Evolutionary conservation across 73 alveolate genomes (phyloP), one percentile per base, ranked within the genome.

Genomic region (Halteria grandinella): DNA sequence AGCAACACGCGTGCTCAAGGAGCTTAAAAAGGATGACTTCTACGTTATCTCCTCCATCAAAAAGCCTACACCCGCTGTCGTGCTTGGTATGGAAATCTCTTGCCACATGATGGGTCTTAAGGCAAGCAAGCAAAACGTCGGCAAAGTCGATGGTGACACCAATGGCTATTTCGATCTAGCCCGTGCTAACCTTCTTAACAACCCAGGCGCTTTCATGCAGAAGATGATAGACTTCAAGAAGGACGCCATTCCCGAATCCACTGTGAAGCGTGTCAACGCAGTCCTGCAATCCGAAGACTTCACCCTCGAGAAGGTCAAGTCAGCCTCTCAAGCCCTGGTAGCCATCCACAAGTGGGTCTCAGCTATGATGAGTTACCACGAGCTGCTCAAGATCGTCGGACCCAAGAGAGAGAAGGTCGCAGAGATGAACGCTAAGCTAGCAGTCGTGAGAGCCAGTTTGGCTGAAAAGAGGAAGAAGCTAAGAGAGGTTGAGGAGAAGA

Each of bases 21-120:
- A 89, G 77, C 93, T 97, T 24, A 89, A 91, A 70, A 73, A 89
- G 15, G 97, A 95, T 43, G 97, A 95, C 79, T 90, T 97, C 83
- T 93, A 90, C 18, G 98, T 88, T 70, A 85, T 94, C 55, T 89
- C 92, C 21, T 34, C 91, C 33, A 74, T 90, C 37, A 89, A 84
- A 14, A 80, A 89, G n/a, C 99, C 99, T 24, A 94, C 99, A 12
- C 79, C 91, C 25, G 96, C 97, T 0, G 98, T 96, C 78, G 95
- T 89, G 15, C 72, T 91, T 53, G 94, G 97, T 10, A 89, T 95
- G 94, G 97, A 96, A 50, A 92, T 96, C 4, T 73, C 83, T 18
- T 90, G 88, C 79, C 59, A 77, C 85, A 87, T 84, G 96, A 92
- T 84, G 90, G 94, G 87, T 48, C 86, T 80, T 45, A 89, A 81